Percentiles rank a stretch among this genome's conserved stretches.
These are phyloP conservation scores for Rhizoctonia solani DNA, from an alignment of 1,284 basidiomycete genomes.

Conservation along the genomic window DNA sequence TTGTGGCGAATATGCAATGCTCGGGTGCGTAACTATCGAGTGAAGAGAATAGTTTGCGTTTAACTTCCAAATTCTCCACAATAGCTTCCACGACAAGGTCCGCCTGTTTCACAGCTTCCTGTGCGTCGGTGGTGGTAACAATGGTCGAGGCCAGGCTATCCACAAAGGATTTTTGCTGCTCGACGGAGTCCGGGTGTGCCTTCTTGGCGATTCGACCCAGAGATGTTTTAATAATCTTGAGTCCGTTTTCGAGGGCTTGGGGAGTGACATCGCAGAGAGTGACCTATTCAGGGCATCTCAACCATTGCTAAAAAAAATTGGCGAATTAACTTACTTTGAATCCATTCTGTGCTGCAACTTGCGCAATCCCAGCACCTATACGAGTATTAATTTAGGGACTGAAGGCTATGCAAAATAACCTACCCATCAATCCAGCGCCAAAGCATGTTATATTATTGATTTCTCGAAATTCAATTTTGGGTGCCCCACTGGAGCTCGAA, in stretches of 20 bases:
- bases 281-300: slow-evolving; percentile 40
- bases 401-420: neutral
- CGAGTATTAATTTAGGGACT: neutral
- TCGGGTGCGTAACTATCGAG: slow-evolving; percentile 53
- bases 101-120: slow-evolving; percentile 50
- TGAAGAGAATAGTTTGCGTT: slow-evolving; percentile 56
- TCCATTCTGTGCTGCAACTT: slow-evolving; percentile 52
- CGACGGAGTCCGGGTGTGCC: slow-evolving; percentile 50
- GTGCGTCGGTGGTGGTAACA: slow-evolving; percentile 53
- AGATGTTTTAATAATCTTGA: slow-evolving; percentile 57
- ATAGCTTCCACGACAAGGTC: slow-evolving; percentile 63
- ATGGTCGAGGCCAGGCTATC: slow-evolving; percentile 52
- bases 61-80: slow-evolving; percentile 58
- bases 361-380: slow-evolving; percentile 51
- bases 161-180: slow-evolving; percentile 46
- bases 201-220: slow-evolving; percentile 56
- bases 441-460: slow-evolving; percentile 48
- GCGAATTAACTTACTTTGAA: slow-evolving; percentile 45
- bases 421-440: slow-evolving; percentile 54
- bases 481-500: neutral
- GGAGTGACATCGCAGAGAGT: slow-evolving; percentile 47
- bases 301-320: neutral
- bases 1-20: slow-evolving; percentile 56
- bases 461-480: slow-evolving; percentile 1
- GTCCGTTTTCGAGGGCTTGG: slow-evolving; percentile 53